Evolutionary conservation across 1,139 yeast genomes (phyloP).

Genomic region (Sugiyamaella castrensis): DNA sequence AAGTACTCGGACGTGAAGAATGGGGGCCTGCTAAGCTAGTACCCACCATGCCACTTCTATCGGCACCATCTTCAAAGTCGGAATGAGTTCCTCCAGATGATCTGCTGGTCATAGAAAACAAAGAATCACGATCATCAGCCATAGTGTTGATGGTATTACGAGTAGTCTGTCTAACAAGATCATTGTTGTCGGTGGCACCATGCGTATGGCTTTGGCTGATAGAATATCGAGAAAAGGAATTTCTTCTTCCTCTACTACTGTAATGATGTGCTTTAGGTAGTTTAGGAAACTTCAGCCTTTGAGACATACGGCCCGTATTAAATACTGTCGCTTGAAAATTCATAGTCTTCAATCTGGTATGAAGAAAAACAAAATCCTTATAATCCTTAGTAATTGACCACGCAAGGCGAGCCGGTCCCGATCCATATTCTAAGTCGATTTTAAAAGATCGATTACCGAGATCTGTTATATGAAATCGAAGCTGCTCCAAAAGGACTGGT

Average conservation of each 20-base stretch:
- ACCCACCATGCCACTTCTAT: not conserved
- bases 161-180: not conserved
- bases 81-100: not conserved
- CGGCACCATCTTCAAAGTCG: not conserved
- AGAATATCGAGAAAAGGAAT: too few relatives aligned
- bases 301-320: constrained; percentile 10
- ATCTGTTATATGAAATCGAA: constrained; percentile 64
- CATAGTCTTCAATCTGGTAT: constrained; percentile 60
- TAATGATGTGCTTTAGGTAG: constrained; percentile 1
- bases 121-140: not conserved
- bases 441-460: constrained; percentile 8
- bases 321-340: constrained; percentile 39
- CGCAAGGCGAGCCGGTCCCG: constrained; percentile 70
- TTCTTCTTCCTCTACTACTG: not conserved
- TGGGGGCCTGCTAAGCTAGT: not conserved
- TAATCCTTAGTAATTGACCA: constrained; percentile 80
- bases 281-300: constrained; percentile 7
- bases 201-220: too few relatives aligned
- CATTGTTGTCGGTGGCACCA: not conserved
- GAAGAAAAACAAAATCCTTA: constrained; percentile 66
- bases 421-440: constrained; percentile 82
- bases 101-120: not conserved
- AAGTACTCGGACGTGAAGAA: not conserved
- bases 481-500: constrained; percentile 70
- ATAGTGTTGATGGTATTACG: not conserved